Evolutionary conservation across 495 filamentous ascomycete species (phyloP).

Genomic region (Penicillium chermesinum): DNA sequence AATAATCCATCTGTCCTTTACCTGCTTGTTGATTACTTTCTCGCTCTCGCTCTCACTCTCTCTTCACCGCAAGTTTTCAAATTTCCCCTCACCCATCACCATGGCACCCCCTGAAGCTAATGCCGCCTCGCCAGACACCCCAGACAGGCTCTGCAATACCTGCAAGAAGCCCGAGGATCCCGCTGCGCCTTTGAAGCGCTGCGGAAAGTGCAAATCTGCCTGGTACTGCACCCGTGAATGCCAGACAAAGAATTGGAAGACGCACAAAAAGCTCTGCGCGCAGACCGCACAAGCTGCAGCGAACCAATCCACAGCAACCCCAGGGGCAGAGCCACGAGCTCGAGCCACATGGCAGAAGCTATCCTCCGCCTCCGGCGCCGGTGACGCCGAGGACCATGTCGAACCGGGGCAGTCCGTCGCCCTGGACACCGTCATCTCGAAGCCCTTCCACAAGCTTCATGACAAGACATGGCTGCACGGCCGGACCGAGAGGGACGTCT

Average conservation of each 20-base stretch:
- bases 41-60: too few relatives aligned
- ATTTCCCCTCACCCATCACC: too few relatives aligned
- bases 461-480: conserved; percentile 2
- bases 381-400: too few relatives aligned
- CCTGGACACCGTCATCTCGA: background rate
- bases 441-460: background rate
- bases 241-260: conserved; percentile 41
- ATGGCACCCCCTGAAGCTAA: too few relatives aligned
- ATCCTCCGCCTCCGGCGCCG: too few relatives aligned
- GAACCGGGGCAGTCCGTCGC: too few relatives aligned
- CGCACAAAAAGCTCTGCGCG: conserved; percentile 36
- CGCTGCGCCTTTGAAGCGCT: conserved; percentile 9
- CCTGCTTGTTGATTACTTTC: too few relatives aligned
- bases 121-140: too few relatives aligned
- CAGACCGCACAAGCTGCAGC: background rate
- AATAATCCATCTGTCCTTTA: too few relatives aligned
- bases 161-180: background rate
- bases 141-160: background rate
- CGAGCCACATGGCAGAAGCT: too few relatives aligned
- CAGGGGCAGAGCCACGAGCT: background rate
- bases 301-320: background rate
- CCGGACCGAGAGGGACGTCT: conserved; percentile 36
- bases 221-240: conserved; percentile 44
- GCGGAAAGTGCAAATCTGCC: conserved; percentile 33
- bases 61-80: too few relatives aligned